Conservation (phyloP, 2,329 filamentous ascomycete genomes). For the Neocatenulostroma microsporum region DNA sequence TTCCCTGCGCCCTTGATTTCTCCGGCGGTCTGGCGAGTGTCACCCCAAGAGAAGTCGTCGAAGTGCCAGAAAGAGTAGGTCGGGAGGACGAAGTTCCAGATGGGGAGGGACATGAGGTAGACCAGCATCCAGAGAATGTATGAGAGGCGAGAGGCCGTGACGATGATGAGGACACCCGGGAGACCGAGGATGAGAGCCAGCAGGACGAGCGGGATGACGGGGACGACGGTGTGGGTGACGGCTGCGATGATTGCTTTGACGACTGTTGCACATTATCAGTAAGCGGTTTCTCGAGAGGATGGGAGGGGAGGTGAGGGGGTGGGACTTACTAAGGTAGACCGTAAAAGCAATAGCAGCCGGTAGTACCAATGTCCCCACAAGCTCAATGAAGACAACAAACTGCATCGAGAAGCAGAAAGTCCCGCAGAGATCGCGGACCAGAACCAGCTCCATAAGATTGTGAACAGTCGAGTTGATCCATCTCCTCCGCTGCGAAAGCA, state of each 20-base stretch:
- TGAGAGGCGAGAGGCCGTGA: constrained; percentile 86
- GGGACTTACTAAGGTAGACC: constrained; percentile 76
- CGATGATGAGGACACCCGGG: constrained; percentile 79
- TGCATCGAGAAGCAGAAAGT: constrained; percentile 99
- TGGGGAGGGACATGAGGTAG: constrained; percentile 82
- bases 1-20: constrained; percentile 81
- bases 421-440: constrained; percentile 91
- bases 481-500: constrained; percentile 87
- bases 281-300: background rate
- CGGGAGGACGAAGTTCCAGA: constrained; percentile 97
- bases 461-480: constrained; percentile 99
- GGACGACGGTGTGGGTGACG: constrained; percentile 49
- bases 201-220: constrained; percentile 84
- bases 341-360: constrained; percentile 96
- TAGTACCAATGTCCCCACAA: constrained; percentile 87
- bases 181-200: constrained; percentile 87
- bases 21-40: constrained; percentile 89
- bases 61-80: constrained; percentile 99
- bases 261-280: constrained; percentile 46
- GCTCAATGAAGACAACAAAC: constrained; percentile 92
- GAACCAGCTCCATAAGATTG: constrained; percentile 93
- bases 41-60: constrained; percentile 98
- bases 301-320: background rate
- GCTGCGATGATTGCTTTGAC: constrained; percentile 72
- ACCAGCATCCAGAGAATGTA: constrained; percentile 97